These are phyloP conservation scores for Penicillium coffeae DNA, from an alignment of 495 filamentous ascomycete genomes.

Conservation along the genomic window DNA sequence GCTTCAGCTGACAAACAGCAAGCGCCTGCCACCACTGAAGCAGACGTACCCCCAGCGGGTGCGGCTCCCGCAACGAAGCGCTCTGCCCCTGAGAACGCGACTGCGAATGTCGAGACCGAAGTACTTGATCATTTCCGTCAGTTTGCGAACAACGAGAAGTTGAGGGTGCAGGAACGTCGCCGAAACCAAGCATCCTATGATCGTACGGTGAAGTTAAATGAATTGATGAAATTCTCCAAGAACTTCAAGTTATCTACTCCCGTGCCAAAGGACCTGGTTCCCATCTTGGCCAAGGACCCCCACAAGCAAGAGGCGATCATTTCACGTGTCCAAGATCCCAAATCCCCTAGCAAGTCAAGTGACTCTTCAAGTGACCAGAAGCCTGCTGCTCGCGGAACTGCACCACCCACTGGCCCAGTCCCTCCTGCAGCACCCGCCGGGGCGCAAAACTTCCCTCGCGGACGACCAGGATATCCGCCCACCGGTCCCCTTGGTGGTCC, in stretches of 20 bases:
- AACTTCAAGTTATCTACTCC: slow-evolving; percentile 91
- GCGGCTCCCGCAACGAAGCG: slow-evolving; percentile 21
- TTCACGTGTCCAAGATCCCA: slow-evolving; percentile 68
- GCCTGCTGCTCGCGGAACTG: slow-evolving; percentile 21
- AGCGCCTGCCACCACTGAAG: slow-evolving; percentile 15
- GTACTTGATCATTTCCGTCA: slow-evolving; percentile 75
- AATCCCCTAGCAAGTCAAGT: slow-evolving; percentile 42
- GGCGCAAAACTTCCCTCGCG: slow-evolving; percentile 39
- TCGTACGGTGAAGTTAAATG: slow-evolving; percentile 84
- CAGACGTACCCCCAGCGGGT: slow-evolving; percentile 26
- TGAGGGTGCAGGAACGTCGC: slow-evolving; percentile 66
- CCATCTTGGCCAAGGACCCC: slow-evolving; percentile 93
- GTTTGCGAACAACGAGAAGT: slow-evolving; percentile 76
- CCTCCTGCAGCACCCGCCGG: slow-evolving; percentile 36
- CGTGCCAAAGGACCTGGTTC: slow-evolving; percentile 85
- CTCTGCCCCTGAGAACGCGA: slow-evolving; percentile 53
- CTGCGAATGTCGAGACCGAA: slow-evolving; percentile 72
- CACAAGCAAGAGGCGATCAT: slow-evolving; percentile 89
- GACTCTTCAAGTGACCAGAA: slow-evolving; percentile 35
- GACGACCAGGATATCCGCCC: slow-evolving; percentile 45
- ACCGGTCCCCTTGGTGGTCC: slow-evolving; percentile 41
- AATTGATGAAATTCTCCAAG: slow-evolving; percentile 89
- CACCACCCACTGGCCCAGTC: slow-evolving; percentile 28
- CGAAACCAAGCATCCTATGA: slow-evolving; percentile 64
- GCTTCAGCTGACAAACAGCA: slow-evolving; percentile 33